These are phyloP conservation scores for Datisca glomerata DNA, from an alignment of 306 rosid species.

Conservation along the genomic window DNA sequence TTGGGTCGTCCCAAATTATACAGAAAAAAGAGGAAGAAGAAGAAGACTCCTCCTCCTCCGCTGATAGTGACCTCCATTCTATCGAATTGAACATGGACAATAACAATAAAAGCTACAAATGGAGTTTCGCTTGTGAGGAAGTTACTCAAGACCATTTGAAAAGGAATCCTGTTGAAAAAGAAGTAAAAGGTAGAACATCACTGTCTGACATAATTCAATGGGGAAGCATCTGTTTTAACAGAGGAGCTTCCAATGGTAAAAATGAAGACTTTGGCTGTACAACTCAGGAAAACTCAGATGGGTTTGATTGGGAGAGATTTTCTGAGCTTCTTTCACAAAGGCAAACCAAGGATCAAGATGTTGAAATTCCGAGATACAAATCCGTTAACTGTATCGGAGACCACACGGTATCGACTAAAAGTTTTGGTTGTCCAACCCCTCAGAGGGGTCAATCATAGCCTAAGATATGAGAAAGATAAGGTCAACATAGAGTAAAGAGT, in stretches of 20 bases:
- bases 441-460: constrained; percentile 10
- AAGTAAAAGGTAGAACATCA: constrained; percentile 47
- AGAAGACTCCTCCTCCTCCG: constrained; percentile 38
- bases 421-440: constrained; percentile 20
- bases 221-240: constrained; percentile 87
- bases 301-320: constrained; percentile 26
- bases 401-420: constrained; percentile 11
- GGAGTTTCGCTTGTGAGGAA: constrained; percentile 45
- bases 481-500: too few species aligned
- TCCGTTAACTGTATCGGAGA: constrained; percentile 24
- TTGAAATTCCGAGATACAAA: constrained; percentile 22
- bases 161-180: constrained; percentile 48
- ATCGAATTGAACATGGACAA: constrained; percentile 80
- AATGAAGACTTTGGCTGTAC: constrained; percentile 39
- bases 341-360: constrained; percentile 29
- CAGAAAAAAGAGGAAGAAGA: constrained; percentile 15
- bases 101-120: constrained; percentile 37
- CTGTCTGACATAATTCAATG: constrained; percentile 77
- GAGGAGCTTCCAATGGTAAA: constrained; percentile 24
- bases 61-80: constrained; percentile 75
- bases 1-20: constrained; percentile 27
- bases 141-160: constrained; percentile 28
- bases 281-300: constrained; percentile 27
- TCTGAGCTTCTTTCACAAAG: constrained; percentile 20
- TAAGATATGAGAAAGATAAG: too few species aligned